These are phyloP conservation scores for Wallacemonas sp. DNA, from an alignment of 208 protist species.

Conservation along the genomic window DNA sequence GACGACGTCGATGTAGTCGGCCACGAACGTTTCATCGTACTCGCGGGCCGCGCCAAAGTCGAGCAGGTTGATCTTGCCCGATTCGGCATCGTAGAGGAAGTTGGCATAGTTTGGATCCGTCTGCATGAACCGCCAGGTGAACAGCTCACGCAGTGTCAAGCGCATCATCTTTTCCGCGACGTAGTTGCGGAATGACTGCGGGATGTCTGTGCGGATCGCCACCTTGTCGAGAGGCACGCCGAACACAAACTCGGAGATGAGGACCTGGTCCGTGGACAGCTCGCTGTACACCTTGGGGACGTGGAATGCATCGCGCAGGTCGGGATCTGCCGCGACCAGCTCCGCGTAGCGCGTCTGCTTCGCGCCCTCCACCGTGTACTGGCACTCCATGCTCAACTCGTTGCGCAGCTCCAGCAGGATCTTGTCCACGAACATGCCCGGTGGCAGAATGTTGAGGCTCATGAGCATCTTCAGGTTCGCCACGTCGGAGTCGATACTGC, in stretches of 20 bases:
- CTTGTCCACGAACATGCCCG: constrained; percentile 85
- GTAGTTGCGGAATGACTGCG: constrained; percentile 76
- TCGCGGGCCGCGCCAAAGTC: constrained; percentile 95
- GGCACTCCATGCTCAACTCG: constrained; percentile 72
- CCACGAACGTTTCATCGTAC: constrained; percentile 84
- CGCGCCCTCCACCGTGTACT: constrained; percentile 63
- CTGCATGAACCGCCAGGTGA: constrained; percentile 97
- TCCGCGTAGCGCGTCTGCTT: constrained; percentile 67
- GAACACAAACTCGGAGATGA: constrained; percentile 67
- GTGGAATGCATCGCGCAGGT: constrained; percentile 58
- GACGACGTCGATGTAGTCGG: constrained; percentile 93
- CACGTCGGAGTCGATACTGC: constrained; percentile 88
- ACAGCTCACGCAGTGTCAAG: constrained; percentile 92
- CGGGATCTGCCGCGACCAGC: constrained; percentile 36
- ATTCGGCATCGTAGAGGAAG: constrained; percentile 92
- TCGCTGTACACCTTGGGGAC: constrained; percentile 64
- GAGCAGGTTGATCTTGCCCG: constrained; percentile 63
- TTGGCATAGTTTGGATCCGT: constrained; percentile 97
- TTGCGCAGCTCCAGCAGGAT: constrained; percentile 71
- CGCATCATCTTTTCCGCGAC: constrained; percentile 84
- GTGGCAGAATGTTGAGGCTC: constrained; percentile 61
- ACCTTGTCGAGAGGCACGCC: constrained; percentile 70
- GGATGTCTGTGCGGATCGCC: constrained; percentile 36
- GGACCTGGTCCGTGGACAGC: constrained; percentile 61
- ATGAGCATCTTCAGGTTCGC: constrained; percentile 89